Evolutionary conservation across 2,329 filamentous ascomycete genomes (phyloP), one percentile per base, ranked within the genome.

Genomic region (Epichloe festucae): DNA sequence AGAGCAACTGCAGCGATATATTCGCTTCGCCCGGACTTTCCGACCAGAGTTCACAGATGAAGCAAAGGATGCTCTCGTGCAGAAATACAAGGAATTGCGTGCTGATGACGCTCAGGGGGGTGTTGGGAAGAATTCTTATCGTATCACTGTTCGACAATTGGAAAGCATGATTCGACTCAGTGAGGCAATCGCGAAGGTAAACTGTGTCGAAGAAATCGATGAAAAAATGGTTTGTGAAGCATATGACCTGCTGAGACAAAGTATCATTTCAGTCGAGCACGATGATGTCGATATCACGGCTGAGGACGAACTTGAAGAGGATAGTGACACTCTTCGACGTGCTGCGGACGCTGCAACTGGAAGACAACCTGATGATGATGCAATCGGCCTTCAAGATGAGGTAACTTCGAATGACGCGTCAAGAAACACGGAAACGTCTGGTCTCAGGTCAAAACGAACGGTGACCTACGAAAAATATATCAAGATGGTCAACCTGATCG

Each of bases 151-250:
- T 48, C 82, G 93, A 64, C 93, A 98, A 68, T 77, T 98, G 2
- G 93, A 98, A 70, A 91, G 85, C 64, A 83, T 98, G 77, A 97
- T 98, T 58, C 89, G 93, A 57, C 73, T 98, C 52, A 91, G 86
- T 51, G 93, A 98, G 68, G 93, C 93, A n/a, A 96, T 98, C 58
- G 93, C 93, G 53, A 97, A 97, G 70, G 89, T 89, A 53, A 97
- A 95, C 65, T 98, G 93, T 64, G 89, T 95, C 14, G 87, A 91
- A 60, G 89, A 96, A 56, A 86, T 98, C 55, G 83, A 82, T 0
- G 77, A 86, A 1, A 79, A 80, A 0, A 95, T 97, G 69, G 93
- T 98, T 15, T 78, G 85, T 41, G 93, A 98, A 69, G 93, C 91
- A 0, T 97, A 85, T 67, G 89, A 93, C 60, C 78, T 98, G 10